These are phyloP conservation scores for Poronia punctata DNA, from an alignment of 495 filamentous ascomycete genomes.

Conservation along the genomic window DNA sequence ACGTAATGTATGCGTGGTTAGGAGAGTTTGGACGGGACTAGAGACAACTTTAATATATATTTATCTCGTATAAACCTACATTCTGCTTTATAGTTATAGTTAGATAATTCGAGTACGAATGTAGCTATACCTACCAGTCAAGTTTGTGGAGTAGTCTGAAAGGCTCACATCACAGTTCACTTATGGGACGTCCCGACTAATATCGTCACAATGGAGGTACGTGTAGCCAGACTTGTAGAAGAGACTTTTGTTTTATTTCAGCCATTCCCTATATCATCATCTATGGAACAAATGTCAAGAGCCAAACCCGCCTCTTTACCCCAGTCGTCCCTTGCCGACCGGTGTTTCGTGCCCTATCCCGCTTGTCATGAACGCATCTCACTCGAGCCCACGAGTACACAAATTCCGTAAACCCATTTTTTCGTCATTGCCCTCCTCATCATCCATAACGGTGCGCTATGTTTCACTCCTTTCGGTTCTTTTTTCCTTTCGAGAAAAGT, in stretches of 20 bases:
- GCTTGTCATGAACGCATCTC: constrained; percentile 1
- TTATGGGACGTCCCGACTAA: not conserved
- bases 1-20: not conserved
- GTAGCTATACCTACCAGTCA: too few species aligned
- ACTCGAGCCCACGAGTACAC: constrained; percentile 5
- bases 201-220: constrained; percentile 1
- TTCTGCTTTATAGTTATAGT: too few species aligned
- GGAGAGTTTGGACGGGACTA: not conserved
- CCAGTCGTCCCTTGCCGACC: constrained; percentile 3
- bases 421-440: not conserved
- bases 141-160: too few species aligned
- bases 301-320: constrained; percentile 7
- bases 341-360: not conserved
- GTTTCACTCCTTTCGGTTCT: too few species aligned
- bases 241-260: not conserved
- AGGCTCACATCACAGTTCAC: not conserved
- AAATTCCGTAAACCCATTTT: not conserved
- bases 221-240: not conserved
- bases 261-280: constrained; percentile 15
- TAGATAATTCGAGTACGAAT: too few species aligned
- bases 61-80: too few species aligned
- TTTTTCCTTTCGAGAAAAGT: not conserved
- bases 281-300: constrained; percentile 14
- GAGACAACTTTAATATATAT: too few species aligned
- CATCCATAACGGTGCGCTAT: constrained; percentile 2